phyloP scores from a whole-genome alignment of 495 filamentous ascomycete genomes.

The Venustampulla echinocandica region DNA sequence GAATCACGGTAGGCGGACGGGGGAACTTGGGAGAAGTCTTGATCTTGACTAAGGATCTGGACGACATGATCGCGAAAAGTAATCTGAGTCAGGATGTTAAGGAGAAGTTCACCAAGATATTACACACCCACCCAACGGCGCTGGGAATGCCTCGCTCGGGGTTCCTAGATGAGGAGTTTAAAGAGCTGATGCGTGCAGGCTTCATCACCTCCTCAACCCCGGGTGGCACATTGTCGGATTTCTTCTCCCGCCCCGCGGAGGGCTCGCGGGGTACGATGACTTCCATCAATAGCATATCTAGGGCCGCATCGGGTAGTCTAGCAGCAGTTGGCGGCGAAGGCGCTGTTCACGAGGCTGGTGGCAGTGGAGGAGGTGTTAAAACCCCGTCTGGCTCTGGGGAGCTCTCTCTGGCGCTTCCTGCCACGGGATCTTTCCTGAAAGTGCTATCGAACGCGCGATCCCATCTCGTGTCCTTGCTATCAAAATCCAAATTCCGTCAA shows the following conservation, averaged over 20 bases:
- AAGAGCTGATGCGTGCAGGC: slow-evolving; percentile 56
- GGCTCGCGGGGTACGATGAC: slow-evolving; percentile 35
- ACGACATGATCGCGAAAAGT: slow-evolving; percentile 40
- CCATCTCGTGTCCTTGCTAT: slow-evolving; percentile 56
- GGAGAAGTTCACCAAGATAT: slow-evolving; percentile 47
- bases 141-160: slow-evolving; percentile 37
- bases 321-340: slow-evolving; percentile 53
- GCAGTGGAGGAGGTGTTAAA: slow-evolving; percentile 29
- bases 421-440: slow-evolving; percentile 63
- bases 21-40: slow-evolving; percentile 63
- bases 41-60: slow-evolving; percentile 55
- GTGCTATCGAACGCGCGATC: slow-evolving; percentile 57
- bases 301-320: slow-evolving; percentile 52
- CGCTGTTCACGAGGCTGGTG: slow-evolving; percentile 45
- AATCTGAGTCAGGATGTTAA: slow-evolving; percentile 41
- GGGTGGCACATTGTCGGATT: slow-evolving; percentile 35
- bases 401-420: slow-evolving; percentile 62
- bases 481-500: slow-evolving; percentile 56
- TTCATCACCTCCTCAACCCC: slow-evolving; percentile 55
- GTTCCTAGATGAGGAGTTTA: slow-evolving; percentile 44
- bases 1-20: slow-evolving; percentile 57
- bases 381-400: slow-evolving; percentile 10
- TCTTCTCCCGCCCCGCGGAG: slow-evolving; percentile 46
- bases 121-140: slow-evolving; percentile 46
- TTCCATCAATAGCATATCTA: slow-evolving; percentile 44